phyloP scores from a whole-genome alignment of 2,329 filamentous ascomycete genomes.

The Pyrenophora tritici-repentis region DNA sequence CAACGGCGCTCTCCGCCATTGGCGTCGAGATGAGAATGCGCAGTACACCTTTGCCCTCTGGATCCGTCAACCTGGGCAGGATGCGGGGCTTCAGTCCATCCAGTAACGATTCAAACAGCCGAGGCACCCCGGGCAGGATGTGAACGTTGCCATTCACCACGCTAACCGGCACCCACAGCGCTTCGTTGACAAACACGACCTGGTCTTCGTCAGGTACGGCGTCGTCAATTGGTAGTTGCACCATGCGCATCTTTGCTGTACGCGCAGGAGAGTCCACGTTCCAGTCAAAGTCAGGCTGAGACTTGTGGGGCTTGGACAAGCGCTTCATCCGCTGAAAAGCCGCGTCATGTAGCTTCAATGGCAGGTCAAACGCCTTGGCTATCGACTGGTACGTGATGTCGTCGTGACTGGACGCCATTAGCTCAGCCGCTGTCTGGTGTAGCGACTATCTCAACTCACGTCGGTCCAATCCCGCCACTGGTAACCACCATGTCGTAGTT shows the following conservation, averaged over 20 bases:
- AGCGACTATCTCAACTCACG: constrained; percentile 60
- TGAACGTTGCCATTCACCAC: constrained; percentile 93
- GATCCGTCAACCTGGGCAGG: constrained; percentile 73
- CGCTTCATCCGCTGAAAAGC: constrained; percentile 83
- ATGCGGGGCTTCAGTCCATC: constrained; percentile 75
- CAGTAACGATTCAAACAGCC: constrained; percentile 79
- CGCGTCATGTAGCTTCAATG: constrained; percentile 75
- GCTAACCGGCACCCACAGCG: constrained; percentile 87
- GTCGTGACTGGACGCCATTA: constrained; percentile 70
- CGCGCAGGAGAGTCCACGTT: constrained; percentile 77
- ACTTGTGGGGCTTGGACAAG: constrained; percentile 73
- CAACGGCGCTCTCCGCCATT: constrained; percentile 82
- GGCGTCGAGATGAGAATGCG: constrained; percentile 87
- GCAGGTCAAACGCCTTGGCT: constrained; percentile 81
- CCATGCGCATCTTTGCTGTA: constrained; percentile 87
- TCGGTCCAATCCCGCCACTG: constrained; percentile 93
- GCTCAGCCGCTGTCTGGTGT: constrained; percentile 23
- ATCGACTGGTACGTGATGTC: constrained; percentile 97
- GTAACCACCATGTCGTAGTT: constrained; percentile 95
- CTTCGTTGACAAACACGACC: constrained; percentile 76
- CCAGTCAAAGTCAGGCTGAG: constrained; percentile 80
- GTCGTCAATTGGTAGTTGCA: constrained; percentile 78
- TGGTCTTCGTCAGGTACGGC: constrained; percentile 69
- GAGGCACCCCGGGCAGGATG: constrained; percentile 87
- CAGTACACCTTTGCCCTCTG: constrained; percentile 78